Conservation (phyloP, 257 asterid genomes). For the Plantago major region DNA sequence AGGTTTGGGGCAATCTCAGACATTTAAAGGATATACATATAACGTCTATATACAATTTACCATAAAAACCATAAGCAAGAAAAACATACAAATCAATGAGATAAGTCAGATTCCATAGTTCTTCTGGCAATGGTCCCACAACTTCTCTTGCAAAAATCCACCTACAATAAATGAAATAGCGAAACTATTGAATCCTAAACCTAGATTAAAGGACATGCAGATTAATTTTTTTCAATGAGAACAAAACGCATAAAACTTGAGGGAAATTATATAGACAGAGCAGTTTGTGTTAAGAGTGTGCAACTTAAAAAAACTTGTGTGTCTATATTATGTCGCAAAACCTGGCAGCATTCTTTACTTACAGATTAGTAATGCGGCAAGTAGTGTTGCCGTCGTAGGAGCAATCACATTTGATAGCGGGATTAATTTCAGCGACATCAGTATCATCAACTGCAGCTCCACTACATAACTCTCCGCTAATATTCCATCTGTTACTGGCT, state of each 20-base stretch:
- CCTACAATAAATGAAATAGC: constrained; percentile 21
- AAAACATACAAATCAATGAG: constrained; percentile 40
- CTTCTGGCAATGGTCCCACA: constrained; percentile 37
- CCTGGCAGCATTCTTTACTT: not conserved
- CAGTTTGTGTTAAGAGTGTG: not conserved
- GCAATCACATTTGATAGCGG: constrained; percentile 17
- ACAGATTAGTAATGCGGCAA: constrained; percentile 21
- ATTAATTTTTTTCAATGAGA: not conserved
- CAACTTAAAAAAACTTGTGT: too few relatives aligned
- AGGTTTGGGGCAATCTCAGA: too few relatives aligned
- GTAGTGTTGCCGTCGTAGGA: constrained; percentile 2
- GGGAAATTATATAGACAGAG: not conserved
- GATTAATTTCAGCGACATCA: not conserved
- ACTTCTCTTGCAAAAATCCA: constrained; percentile 30
- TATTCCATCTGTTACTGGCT: constrained; percentile 15
- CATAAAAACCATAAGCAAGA: not conserved
- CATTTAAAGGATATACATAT: too few relatives aligned
- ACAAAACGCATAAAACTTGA: not conserved
- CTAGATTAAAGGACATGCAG: too few relatives aligned
- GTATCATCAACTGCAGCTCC: constrained; percentile 16
- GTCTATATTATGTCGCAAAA: too few relatives aligned
- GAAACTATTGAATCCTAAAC: too few relatives aligned
- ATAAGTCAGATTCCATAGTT: constrained; percentile 47
- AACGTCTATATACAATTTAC: too few relatives aligned
- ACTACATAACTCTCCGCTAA: constrained; percentile 18